These are phyloP conservation scores for Vitellaria paradoxa DNA, from an alignment of 179 eudicot species.

Conservation along the genomic window DNA sequence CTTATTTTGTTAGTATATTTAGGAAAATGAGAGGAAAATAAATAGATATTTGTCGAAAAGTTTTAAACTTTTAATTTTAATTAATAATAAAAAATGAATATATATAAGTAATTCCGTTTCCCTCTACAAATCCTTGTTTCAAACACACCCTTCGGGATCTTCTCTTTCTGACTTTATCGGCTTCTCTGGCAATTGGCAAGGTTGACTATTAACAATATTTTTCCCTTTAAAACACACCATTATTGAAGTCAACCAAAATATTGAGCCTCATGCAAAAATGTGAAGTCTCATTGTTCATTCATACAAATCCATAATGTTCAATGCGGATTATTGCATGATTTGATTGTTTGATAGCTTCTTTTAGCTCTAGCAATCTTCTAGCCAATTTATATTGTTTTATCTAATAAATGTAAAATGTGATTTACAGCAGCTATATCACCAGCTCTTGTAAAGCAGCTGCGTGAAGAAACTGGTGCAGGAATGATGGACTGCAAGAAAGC, in stretches of 20 bases:
- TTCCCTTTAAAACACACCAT: background rate
- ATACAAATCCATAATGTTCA: background rate
- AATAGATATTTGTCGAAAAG: no score
- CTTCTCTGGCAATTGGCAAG: background rate
- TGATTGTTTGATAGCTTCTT: slow-evolving; percentile 3
- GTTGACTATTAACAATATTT: background rate
- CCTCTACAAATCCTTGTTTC: no score
- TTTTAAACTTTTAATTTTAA: no score
- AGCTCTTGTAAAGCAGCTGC: slow-evolving; percentile 87
- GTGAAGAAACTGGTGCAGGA: slow-evolving; percentile 94
- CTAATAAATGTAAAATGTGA: background rate
- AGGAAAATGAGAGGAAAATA: no score
- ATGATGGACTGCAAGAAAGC: slow-evolving; percentile 99
- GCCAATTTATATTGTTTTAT: slow-evolving; percentile 3
- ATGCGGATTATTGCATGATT: background rate
- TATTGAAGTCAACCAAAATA: background rate
- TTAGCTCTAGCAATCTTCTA: background rate
- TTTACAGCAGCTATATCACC: slow-evolving; percentile 67
- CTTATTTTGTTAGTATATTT: no score
- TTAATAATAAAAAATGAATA: no score
- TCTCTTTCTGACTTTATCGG: background rate
- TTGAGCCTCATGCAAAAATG: background rate
- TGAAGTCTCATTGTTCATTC: background rate
- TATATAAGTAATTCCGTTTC: no score
- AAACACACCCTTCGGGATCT: background rate